A percentile compares a stretch with the other conserved stretches of the same genome.
Conservation (phyloP, 176 grass and related monocot genomes). For the Themeda triandra region DNA sequence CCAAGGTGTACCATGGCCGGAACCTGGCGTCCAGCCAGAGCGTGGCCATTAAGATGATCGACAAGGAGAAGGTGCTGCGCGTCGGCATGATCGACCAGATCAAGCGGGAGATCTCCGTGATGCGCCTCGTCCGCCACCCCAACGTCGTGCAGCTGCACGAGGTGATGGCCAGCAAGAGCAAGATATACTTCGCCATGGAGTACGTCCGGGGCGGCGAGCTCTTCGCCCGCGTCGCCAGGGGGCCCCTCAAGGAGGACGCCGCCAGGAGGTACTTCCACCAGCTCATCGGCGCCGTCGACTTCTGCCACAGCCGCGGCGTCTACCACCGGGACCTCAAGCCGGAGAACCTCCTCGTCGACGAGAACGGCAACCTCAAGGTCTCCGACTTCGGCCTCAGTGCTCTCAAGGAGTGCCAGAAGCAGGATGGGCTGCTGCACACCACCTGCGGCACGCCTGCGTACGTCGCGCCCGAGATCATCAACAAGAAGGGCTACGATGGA, state of each 20-base stretch:
- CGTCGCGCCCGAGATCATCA: constrained; percentile 85
- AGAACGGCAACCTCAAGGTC: constrained; percentile 84
- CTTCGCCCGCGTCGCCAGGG: constrained; percentile 61
- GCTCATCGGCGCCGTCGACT: constrained; percentile 71
- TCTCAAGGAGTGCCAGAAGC: constrained; percentile 62
- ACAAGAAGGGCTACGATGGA: constrained; percentile 81
- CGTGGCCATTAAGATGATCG: constrained; percentile 83
- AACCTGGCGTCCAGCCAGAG: constrained; percentile 57
- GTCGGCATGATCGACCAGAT: constrained; percentile 84
- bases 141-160: constrained; percentile 87
- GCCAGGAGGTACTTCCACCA: constrained; percentile 78
- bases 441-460: constrained; percentile 85
- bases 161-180: constrained; percentile 95
- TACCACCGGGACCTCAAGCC: constrained; percentile 92
- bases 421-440: constrained; percentile 78
- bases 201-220: constrained; percentile 83
- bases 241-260: constrained; percentile 62
- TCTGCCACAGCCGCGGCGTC: constrained; percentile 91
- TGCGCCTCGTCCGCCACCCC: constrained; percentile 76
- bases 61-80: constrained; percentile 88
- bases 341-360: constrained; percentile 84
- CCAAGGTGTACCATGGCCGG: constrained; percentile 82
- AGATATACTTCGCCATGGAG: constrained; percentile 97
- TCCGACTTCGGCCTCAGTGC: constrained; percentile 81
- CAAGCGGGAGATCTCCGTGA: constrained; percentile 85